phyloP scores from a whole-genome alignment of 345 rosid species.

The Euphorbia pulcherrima region DNA sequence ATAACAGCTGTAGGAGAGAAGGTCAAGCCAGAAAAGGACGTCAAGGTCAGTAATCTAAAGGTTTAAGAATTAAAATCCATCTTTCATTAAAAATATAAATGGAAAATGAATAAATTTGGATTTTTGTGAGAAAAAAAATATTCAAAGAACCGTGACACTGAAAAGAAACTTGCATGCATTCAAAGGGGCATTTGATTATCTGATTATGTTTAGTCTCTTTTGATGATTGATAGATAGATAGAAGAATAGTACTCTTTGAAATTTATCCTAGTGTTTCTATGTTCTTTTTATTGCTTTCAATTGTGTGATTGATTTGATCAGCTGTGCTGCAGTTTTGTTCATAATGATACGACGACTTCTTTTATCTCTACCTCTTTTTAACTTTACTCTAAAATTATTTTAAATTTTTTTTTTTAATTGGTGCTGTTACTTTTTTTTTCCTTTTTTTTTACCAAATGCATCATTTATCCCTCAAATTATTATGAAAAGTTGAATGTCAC shows the following conservation, averaged over 20 bases:
- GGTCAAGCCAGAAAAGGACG: constrained; percentile 99
- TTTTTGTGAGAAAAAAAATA: not conserved
- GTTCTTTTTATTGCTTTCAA: constrained; percentile 7
- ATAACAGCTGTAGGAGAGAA: constrained; percentile 98
- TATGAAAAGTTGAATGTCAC: too few species aligned
- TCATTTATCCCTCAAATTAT: too few species aligned
- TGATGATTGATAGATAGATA: constrained; percentile 46
- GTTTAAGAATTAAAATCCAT: too few species aligned
- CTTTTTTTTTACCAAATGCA: too few species aligned
- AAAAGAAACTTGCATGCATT: constrained; percentile 42
- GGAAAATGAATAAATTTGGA: not conserved
- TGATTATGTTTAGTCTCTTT: constrained; percentile 21
- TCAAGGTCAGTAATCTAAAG: constrained; percentile 57
- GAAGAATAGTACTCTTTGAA: not conserved
- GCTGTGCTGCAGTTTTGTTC: constrained; percentile 88
- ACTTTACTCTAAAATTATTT: too few species aligned
- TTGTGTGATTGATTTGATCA: constrained; percentile 50
- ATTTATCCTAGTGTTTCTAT: constrained; percentile 4
- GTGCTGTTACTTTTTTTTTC: too few species aligned
- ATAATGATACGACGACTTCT: too few species aligned
- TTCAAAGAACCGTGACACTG: constrained; percentile 16
- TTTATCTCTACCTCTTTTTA: too few species aligned
- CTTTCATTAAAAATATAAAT: too few species aligned
- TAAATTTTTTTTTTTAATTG: constrained; percentile 1
- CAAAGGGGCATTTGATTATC: too few species aligned